Base-by-base conservation (phyloP, 371 early-diverging fungal species). In the Fennellomyces sp. region DNA sequence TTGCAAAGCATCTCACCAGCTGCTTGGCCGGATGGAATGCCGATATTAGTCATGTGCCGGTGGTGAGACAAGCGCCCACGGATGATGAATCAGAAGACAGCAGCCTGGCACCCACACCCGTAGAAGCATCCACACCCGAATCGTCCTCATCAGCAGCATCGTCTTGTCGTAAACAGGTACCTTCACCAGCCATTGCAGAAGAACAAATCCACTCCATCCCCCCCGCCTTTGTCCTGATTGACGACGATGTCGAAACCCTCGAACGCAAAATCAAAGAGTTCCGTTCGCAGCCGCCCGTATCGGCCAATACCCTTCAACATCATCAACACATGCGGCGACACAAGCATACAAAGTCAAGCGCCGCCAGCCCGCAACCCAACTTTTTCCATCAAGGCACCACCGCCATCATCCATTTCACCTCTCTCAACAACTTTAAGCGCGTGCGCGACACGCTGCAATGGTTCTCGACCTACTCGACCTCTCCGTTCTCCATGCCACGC, bases 151-250 rank as follows among this genome's bases (percentile, higher is more conserved):
- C 45, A 13, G 26, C 53, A n/a, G 19, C 58, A 47, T 21, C 39
- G 52, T 33, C 58, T n/a, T n/a, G n/a, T n/a, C n/a, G n/a, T n/a
- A 45, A 17, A 25, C 52, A 55, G 26, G 61, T 69, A 2, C 70
- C 70, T 26, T 69, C 72, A 5, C 69, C 73, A 3, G 65, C 69
- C 11, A 66, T 63, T 36, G 65, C 70, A 58, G 78, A 76, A 51
- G 76, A 75, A 19, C 65, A 69, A 7, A 58, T 73, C 8, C 72
- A 72, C 52, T 60, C 72, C 13, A 63, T 68, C 12, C 72, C 72
- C n/a, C 84, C 87, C n/a, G 78, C 82, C 0, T 82, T 87, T 53
- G 74, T 87, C 35, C 65, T 87, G 42, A 84, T 87, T 42, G 87
- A 87, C 54, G 87, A 87, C 54, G 84, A 87, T 58, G 73, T 81